Base-by-base conservation (phyloP, 805 yeast genomes). In the Pichia paraexigua region DNA sequence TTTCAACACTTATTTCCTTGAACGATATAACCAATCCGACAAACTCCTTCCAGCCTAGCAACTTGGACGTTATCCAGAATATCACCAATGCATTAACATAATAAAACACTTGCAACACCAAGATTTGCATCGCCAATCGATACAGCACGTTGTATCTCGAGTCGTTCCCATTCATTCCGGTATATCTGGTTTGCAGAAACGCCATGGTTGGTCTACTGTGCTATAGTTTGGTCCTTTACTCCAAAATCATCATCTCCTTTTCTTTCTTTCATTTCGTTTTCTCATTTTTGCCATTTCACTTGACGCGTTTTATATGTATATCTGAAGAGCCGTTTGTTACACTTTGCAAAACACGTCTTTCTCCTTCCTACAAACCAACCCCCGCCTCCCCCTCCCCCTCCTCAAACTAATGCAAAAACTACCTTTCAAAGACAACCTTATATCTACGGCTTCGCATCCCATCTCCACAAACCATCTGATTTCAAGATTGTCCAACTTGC, bases 91-190 rank as follows among this genome's bases (percentile, higher is more conserved):
- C 97, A 2, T 88, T 78, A 7, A 77, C 60, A 61, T 92, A 92
- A 69, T 91, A 91, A 53, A 87, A 80, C 39, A 80, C 62, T 65
- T 92, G 99, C 25, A 92, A 69, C 22, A 87, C 70, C 7, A 89
- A 65, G 20, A 92, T 92, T 66, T 92, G 98, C 1, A 45, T 17
- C 3, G 45, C n/a, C 17, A 60, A 46, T 24, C 44, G 45, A n/a
- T 9, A 44, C 3, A 44, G 30, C 5, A 41, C 9, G 17, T 41
- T 47, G 28, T 21, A 17, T 28, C 30, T 28, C 10, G 47, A 28
- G 37, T 25, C 27, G 9, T 27, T 37, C 2, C 15, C 20, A n/a
- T 24, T 7, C 35, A 39, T 2, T 22, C 48, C 39, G 21, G 20
- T 3, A 15, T 46, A 46, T 21, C 43, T 46, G 1, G 43, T 18